These are phyloP conservation scores for Lachnellula occidentalis DNA, from an alignment of 2,329 filamentous ascomycete genomes.

Conservation along the genomic window DNA sequence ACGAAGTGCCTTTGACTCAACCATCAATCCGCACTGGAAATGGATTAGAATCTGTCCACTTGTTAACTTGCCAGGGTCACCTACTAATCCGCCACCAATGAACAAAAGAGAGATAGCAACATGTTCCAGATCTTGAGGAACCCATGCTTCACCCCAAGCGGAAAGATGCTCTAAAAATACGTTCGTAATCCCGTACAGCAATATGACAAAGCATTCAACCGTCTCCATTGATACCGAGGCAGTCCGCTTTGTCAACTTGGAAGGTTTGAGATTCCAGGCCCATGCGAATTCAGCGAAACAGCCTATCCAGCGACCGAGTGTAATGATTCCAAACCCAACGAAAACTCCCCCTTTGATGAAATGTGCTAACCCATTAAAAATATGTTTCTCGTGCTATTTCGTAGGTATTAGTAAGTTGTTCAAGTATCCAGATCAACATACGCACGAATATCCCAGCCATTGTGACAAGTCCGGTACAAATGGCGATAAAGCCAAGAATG, in stretches of 20 bases:
- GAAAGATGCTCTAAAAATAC: slow-evolving; percentile 86
- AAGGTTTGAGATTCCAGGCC: slow-evolving; percentile 70
- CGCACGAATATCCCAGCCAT: slow-evolving; percentile 70
- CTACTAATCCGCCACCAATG: slow-evolving; percentile 78
- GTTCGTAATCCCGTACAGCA: slow-evolving; percentile 79
- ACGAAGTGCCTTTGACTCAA: slow-evolving; percentile 54
- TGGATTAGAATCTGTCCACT: slow-evolving; percentile 7
- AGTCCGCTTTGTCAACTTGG: slow-evolving; percentile 37
- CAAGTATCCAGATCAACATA: background rate
- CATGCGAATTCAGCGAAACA: slow-evolving; percentile 84
- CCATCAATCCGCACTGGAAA: slow-evolving; percentile 66
- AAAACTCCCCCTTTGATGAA: slow-evolving; percentile 92
- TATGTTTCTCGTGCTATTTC: slow-evolving; percentile 45
- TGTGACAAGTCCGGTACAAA: slow-evolving; percentile 67
- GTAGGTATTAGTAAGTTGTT: slow-evolving; percentile 5
- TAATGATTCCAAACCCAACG: slow-evolving; percentile 83
- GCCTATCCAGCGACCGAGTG: slow-evolving; percentile 80
- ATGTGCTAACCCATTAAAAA: slow-evolving; percentile 80
- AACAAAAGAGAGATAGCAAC: slow-evolving; percentile 87
- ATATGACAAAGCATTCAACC: slow-evolving; percentile 80
- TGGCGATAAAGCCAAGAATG: slow-evolving; percentile 66
- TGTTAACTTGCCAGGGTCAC: slow-evolving; percentile 27
- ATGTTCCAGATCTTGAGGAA: slow-evolving; percentile 76
- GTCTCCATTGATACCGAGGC: slow-evolving; percentile 63
- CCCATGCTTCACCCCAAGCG: slow-evolving; percentile 64